Conservation (phyloP, 768 basidiomycete species). For the Psilocybe cubensis region DNA sequence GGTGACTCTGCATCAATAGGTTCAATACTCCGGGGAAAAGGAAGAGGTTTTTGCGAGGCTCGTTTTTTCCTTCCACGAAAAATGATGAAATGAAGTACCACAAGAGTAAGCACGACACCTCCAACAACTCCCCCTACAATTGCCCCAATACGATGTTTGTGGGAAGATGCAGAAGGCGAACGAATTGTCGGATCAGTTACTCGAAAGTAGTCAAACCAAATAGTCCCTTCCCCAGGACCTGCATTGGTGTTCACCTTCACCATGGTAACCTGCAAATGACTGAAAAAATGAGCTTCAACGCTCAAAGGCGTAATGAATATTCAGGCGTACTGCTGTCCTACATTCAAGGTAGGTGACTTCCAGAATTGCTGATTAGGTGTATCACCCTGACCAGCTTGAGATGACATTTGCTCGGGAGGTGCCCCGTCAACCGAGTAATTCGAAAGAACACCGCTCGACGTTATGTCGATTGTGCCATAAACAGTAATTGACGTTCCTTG, state of each 20-base stretch:
- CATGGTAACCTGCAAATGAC: constrained; percentile 38
- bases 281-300: constrained; percentile 11
- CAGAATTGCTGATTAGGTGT: constrained; percentile 38
- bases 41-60: background rate
- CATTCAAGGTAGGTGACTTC: constrained; percentile 28
- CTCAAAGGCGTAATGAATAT: background rate
- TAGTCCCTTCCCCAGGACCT: constrained; percentile 36
- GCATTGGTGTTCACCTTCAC: constrained; percentile 28
- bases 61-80: constrained; percentile 19
- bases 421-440: constrained; percentile 38
- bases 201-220: constrained; percentile 47
- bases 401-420: constrained; percentile 25
- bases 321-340: constrained; percentile 35
- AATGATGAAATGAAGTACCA: constrained; percentile 21
- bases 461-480: constrained; percentile 36
- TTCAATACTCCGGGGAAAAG: constrained; percentile 3
- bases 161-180: background rate
- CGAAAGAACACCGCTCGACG: constrained; percentile 38
- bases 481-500: constrained; percentile 37
- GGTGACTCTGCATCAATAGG: background rate
- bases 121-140: constrained; percentile 36
- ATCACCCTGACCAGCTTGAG: constrained; percentile 30
- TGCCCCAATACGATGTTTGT: constrained; percentile 21
- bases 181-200: constrained; percentile 28
- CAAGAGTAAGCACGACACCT: constrained; percentile 21